Evolutionary conservation across 1,284 basidiomycete species (phyloP), one percentile per base, ranked within the genome.

Genomic region (Pterula multifida): DNA sequence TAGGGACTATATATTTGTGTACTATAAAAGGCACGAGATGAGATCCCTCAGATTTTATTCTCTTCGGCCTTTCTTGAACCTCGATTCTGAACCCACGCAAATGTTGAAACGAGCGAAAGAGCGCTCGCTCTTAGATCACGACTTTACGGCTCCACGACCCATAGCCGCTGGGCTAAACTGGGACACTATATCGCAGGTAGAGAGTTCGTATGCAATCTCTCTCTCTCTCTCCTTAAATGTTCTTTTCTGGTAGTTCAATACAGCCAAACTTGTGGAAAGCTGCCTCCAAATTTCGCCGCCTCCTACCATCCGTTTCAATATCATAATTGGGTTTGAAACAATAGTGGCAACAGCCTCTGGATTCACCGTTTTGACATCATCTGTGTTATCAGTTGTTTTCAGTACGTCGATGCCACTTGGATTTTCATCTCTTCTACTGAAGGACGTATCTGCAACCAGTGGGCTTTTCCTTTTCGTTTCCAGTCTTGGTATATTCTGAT

Each of bases 31-130:
- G 32, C 78, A 81, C 49, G 55, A 66, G 1, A 59, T 65, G 17
- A 60, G 64, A 2, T 72, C 74, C 9, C 63, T 81, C 52, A 71
- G 79, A 22, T 81, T 78, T 54, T 78, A 81, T 56, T 65, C 73
- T 0, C 61, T 82, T 22, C 65, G 71, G 32, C 58, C 62, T 9
- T 42, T 42, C 28, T 64, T 69, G 22, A 62, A 58, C 12, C 62
- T 69, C 25, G 61, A 58, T 50, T 57, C 44, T 45, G 47, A 48
- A 39, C 52, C 48, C 42, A 57, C 28, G 28, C n/a, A n/a, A n/a
- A n/a, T n/a, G n/a, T n/a, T n/a, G n/a, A 32, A 6, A 6, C 28
- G 28, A 6, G 6, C 28, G 6, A 32, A 32, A 32, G 28, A 25
- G 24, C 6, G 21, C 11, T 19, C 45, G 21, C 45, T 28, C 3